Evolutionary conservation across 2,329 filamentous ascomycete genomes (phyloP).

Genomic region (Aspergillus novofumigatus): DNA sequence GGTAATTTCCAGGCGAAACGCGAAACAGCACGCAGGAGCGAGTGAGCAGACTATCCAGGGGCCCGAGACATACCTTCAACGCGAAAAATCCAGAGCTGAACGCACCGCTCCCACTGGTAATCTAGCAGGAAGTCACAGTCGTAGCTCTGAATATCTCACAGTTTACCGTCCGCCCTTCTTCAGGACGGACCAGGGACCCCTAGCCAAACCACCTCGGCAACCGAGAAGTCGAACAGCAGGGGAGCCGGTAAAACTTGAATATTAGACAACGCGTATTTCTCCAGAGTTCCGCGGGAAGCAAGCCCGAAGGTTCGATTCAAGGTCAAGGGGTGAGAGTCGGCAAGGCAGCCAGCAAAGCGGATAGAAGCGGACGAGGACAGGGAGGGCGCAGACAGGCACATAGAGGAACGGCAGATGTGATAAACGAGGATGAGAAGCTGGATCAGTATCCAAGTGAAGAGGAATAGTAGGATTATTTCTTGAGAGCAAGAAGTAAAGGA

Average conservation of each 20-base stretch:
- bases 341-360: constrained; percentile 25
- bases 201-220: constrained; percentile 42
- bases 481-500: constrained; percentile 4
- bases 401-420: constrained; percentile 25
- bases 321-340: constrained; percentile 16
- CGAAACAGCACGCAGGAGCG: background rate
- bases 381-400: constrained; percentile 33
- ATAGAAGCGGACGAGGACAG: constrained; percentile 24
- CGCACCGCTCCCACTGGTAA: background rate
- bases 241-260: constrained; percentile 11
- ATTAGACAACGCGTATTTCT: constrained; percentile 12
- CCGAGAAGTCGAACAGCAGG: constrained; percentile 20
- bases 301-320: constrained; percentile 11
- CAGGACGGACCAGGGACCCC: constrained; percentile 49
- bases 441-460: constrained; percentile 3
- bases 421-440: background rate
- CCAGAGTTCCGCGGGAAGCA: constrained; percentile 12
- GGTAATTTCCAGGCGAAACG: background rate
- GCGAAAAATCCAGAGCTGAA: background rate
- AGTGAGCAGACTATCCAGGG: background rate
- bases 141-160: constrained; percentile 10
- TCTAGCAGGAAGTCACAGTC: background rate
- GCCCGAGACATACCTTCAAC: background rate
- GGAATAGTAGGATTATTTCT: background rate
- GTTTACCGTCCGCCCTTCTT: constrained; percentile 50